phyloP scores from a whole-genome alignment of 2,329 filamentous ascomycete species.

The Beauveria rudraprayagi region DNA sequence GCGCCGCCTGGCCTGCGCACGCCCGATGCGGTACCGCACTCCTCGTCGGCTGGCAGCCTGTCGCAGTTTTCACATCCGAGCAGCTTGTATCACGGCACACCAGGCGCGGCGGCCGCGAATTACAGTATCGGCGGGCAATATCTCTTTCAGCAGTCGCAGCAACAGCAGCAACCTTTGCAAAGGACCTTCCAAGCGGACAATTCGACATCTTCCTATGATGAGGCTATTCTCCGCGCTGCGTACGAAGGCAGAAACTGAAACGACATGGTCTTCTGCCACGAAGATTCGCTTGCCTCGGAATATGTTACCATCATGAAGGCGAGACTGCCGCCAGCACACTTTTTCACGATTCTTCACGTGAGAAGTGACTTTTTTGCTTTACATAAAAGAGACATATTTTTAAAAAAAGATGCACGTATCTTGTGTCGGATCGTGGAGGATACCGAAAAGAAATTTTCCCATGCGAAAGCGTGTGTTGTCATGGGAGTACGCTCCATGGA shows the following conservation, averaged over 20 bases:
- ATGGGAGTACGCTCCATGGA: conserved; percentile 19
- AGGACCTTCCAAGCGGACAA: conserved; percentile 25
- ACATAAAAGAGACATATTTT: neutral
- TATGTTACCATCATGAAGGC: neutral
- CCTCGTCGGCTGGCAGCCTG: conserved; percentile 20
- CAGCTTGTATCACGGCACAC: conserved; percentile 43
- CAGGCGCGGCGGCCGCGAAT: conserved; percentile 13
- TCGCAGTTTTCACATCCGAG: conserved; percentile 40
- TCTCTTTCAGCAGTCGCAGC: neutral
- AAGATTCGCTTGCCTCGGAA: too few species aligned
- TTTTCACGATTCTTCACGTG: neutral
- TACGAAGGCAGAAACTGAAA: conserved; percentile 21
- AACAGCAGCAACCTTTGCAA: conserved; percentile 13
- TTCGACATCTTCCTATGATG: conserved; percentile 27
- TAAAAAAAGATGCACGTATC: conserved; percentile 13
- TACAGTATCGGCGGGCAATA: neutral
- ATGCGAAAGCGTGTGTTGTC: conserved; percentile 1
- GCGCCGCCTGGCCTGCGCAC: conserved; percentile 16
- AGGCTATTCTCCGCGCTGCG: conserved; percentile 27
- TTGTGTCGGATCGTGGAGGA: conserved; percentile 34
- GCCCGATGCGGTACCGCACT: conserved; percentile 12
- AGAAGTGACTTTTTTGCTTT: conserved; percentile 4
- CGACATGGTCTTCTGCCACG: too few species aligned
- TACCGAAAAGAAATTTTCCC: conserved; percentile 19
- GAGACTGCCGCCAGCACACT: neutral